Conservation (phyloP, 495 filamentous ascomycete species). For the Neurospora pannonica region DNA sequence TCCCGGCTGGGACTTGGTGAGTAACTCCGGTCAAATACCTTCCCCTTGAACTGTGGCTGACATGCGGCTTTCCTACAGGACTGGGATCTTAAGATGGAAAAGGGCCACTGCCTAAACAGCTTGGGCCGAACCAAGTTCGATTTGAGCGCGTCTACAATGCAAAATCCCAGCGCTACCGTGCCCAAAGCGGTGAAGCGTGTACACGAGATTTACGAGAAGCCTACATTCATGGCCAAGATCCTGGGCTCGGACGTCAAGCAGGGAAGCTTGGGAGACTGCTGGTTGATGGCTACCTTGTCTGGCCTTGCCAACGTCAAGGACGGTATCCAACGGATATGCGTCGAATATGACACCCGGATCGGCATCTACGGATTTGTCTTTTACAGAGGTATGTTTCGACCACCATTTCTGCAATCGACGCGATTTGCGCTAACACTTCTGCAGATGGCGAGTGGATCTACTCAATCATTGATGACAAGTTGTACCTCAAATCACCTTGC, state of each 20-base stretch:
- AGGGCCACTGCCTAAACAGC: constrained; percentile 37
- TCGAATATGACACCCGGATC: constrained; percentile 61
- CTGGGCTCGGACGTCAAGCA: constrained; percentile 74
- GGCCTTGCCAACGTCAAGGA: constrained; percentile 71
- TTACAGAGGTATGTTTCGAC: constrained; percentile 42
- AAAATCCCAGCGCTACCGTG: constrained; percentile 31
- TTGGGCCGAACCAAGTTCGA: constrained; percentile 37
- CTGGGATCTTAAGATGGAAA: constrained; percentile 42
- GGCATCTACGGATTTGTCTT: constrained; percentile 97
- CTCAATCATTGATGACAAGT: constrained; percentile 72
- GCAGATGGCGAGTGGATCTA: constrained; percentile 88
- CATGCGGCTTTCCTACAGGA: constrained; percentile 23
- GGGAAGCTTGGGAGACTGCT: constrained; percentile 79
- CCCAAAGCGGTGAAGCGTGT: constrained; percentile 63
- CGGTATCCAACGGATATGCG: constrained; percentile 72
- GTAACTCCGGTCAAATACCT: background rate
- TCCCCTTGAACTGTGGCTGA: constrained; percentile 6
- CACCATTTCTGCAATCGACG: background rate
- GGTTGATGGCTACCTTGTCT: constrained; percentile 82
- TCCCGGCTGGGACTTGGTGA: constrained; percentile 72
- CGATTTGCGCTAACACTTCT: background rate
- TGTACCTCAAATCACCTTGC: constrained; percentile 74
- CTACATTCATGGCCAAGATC: constrained; percentile 70
- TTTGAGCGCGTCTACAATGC: constrained; percentile 23
- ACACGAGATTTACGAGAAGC: constrained; percentile 81